Base-by-base conservation (phyloP, 2,329 filamentous ascomycete genomes). In the Sporothrix globosa region DNA sequence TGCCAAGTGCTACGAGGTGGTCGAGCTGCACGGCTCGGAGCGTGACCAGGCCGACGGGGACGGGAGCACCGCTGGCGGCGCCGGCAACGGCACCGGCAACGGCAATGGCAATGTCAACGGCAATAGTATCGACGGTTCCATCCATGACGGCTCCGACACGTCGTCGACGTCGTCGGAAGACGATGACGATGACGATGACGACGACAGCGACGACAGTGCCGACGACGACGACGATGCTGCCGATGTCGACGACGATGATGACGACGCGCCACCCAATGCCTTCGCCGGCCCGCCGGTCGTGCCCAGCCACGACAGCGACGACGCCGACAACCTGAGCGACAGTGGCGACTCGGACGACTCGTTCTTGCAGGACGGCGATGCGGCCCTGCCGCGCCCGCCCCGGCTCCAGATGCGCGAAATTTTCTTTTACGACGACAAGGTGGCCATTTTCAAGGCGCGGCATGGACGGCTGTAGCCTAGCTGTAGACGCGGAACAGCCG, bases 341-440 rank as follows among this genome's bases (percentile, higher is more conserved):
- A 71, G 69, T 13, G 70, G 52, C 19, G 82, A 83, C 54, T 84
- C 82, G 61, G 82, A 80, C 17, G 86, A 87, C 72, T 85, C 83
- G 4, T 83, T 83, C 58, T 83, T 83, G 63, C 83, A 84, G 48
- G 84, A 84, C 24, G 81, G 82, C 6, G 80, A 83, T 48, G 14
- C 74, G 27, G 74, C 75, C 19, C 78, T 81, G 52, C 80, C 78
- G 10, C 66, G 52, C 54, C 27, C 60, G 67, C 76, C 79, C 41
- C 81, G 85, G 75, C 83, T 94, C 72, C 85, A 88, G 69, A 81
- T 95, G 74, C 83, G 91, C 72, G 91, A 95, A 82, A 95, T 96
- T 73, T 79, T 94, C 73, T 95, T 93, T 79, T 94, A 93, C 76
- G 92, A 95, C 77, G 92, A 95, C 77, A 92, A 92, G 79, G 88